Evolutionary conservation across 805 yeast species (phyloP), one percentile per base, ranked within the genome.

Genomic region (Saccharomycopsis fibuligera): DNA sequence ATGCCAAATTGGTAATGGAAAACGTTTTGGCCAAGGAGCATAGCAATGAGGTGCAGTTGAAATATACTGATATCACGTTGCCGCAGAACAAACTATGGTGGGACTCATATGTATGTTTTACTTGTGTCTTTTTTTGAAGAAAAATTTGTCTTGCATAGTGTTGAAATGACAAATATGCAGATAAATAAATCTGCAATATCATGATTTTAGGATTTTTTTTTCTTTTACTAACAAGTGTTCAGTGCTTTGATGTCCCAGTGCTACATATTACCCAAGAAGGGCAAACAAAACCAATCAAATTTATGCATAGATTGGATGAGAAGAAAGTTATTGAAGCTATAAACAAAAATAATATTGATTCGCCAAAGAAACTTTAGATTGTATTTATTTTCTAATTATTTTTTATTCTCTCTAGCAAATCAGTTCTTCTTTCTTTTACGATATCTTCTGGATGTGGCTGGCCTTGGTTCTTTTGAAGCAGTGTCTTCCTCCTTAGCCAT

Each of bases 241-340:
- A 51, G 44, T 78, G 89, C 56, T 83, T 79, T 60, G 95, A 85
- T 59, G 83, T 85, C 4, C 95, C 95, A 0, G 95, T 85, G 0
- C 59, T 85, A 37, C 90, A 85, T 60, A 69, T 85, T 6, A 81
- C 80, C 56, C 68, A 79, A 50, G 66, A 60, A 1, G 62, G 60
- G 5, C 74, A 72, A 45, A 65, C 58, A 30, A 68, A 73, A 41
- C 73, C 81, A 2, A 71, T 74, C 4, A 80, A 78, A 57, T 78
- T 80, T 59, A 83, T 84, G 83, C 91, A 85, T 63, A 71, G 78
- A 47, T 72, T 85, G 49, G 67, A 79, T 48, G 71, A 73, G 40
- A 75, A 73, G 3, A 80, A 79, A 50, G 23, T 47, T 30, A 35
- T 47, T 24, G 33, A 45, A 17, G 38, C 45, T 9, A 42, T 42